Conservation (phyloP, 2,329 filamentous ascomycete species). For the Lojkania enalia region DNA sequence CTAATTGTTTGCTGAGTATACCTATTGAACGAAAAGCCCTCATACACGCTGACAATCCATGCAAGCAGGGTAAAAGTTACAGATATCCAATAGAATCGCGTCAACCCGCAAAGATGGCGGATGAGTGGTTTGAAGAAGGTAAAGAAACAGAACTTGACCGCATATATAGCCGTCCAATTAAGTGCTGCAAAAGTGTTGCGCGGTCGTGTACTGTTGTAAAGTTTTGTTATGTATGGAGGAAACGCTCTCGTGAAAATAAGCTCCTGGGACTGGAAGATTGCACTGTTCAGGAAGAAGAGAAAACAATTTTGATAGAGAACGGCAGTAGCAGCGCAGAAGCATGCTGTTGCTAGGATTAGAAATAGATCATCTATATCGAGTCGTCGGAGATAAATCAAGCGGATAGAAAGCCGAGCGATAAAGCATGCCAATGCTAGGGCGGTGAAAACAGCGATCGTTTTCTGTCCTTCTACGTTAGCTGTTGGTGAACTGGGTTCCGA, state of each 20-base stretch:
- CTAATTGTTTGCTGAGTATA: not conserved
- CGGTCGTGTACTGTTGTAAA: not conserved
- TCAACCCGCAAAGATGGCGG: conserved; percentile 10
- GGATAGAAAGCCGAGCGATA: conserved; percentile 2
- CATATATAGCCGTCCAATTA: conserved; percentile 8
- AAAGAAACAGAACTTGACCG: conserved; percentile 12
- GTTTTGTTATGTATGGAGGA: not conserved
- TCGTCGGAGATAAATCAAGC: conserved; percentile 4
- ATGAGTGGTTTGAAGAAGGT: conserved; percentile 12
- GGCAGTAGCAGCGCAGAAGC: conserved; percentile 5
- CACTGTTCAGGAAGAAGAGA: conserved; percentile 6
- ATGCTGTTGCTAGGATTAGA: conserved; percentile 5
- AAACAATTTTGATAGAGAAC: conserved; percentile 4
- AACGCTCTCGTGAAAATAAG: not conserved
- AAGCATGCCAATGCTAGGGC: not conserved
- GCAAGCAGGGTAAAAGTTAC: conserved; percentile 8
- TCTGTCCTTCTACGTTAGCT: no score
- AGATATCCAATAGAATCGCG: conserved; percentile 12
- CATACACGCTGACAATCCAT: conserved; percentile 1
- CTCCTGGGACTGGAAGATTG: not conserved
- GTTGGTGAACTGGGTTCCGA: no score
- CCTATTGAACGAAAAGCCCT: conserved; percentile 1
- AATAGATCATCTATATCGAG: conserved; percentile 12
- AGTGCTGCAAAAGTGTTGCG: conserved; percentile 6
- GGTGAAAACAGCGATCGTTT: not conserved